Conservation (phyloP, 148 eudicot species). For the Chenopodium formosanum region DNA sequence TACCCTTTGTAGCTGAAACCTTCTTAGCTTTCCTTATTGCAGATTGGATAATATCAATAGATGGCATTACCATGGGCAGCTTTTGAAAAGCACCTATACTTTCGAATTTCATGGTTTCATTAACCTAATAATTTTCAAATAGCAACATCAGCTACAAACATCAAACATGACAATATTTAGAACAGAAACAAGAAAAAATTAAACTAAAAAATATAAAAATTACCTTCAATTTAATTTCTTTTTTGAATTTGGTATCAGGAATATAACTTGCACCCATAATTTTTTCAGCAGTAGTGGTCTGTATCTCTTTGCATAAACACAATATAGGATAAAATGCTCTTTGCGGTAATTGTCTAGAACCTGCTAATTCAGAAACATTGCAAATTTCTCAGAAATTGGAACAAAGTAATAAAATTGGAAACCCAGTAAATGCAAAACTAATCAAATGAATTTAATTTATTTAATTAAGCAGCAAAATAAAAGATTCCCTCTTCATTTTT, state of each 20-base stretch:
- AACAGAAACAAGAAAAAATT: not conserved
- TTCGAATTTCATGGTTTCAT: conserved; percentile 36
- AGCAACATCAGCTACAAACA: not conserved
- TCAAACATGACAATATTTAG: not conserved
- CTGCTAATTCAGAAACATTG: conserved; percentile 31
- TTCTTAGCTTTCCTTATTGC: conserved; percentile 83
- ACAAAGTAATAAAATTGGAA: not conserved
- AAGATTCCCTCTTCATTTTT: no score
- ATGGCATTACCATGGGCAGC: conserved; percentile 97
- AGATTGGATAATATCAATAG: conserved; percentile 71
- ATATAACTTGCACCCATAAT: conserved; percentile 65
- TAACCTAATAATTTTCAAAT: conserved; percentile 34
- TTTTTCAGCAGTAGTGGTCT: conserved; percentile 52
- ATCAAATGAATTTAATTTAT: not conserved
- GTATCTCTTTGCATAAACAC: conserved; percentile 63
- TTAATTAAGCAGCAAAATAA: not conserved
- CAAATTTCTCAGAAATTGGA: not conserved
- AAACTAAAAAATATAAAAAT: not conserved
- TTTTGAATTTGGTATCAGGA: conserved; percentile 38
- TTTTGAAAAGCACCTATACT: conserved; percentile 92
- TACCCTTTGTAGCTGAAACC: conserved; percentile 88
- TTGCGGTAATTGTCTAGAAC: conserved; percentile 33
- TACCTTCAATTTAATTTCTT: conserved; percentile 40
- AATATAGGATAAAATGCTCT: conserved; percentile 32
- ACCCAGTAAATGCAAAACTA: not conserved